Evolutionary conservation across 768 basidiomycete species (phyloP).

Genomic region (Suillus americanus): DNA sequence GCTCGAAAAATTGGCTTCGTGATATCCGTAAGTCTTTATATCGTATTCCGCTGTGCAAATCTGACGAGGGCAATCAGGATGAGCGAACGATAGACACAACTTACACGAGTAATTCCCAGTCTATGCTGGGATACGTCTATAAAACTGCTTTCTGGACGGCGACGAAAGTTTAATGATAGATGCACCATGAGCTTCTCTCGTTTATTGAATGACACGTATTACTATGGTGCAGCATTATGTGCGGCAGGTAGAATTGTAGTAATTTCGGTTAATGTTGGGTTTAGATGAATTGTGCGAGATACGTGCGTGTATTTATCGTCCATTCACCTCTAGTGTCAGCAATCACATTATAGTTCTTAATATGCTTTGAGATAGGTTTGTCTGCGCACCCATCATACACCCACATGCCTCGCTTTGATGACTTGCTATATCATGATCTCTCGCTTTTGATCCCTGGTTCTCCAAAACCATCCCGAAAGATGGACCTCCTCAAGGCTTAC

Average conservation of each 20-base stretch:
- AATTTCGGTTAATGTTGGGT: neutral
- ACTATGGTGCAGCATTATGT: neutral
- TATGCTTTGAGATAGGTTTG: neutral
- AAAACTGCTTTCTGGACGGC: constrained; percentile 85
- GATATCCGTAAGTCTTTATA: constrained; percentile 57
- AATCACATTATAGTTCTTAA: neutral
- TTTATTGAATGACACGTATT: neutral
- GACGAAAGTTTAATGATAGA: constrained; percentile 33
- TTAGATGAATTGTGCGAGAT: neutral
- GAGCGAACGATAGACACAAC: constrained; percentile 79
- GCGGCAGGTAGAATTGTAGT: neutral
- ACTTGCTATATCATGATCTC: constrained; percentile 36
- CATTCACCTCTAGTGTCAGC: neutral
- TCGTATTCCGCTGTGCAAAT: neutral
- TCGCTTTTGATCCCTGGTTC: constrained; percentile 44
- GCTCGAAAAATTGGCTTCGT: constrained; percentile 78
- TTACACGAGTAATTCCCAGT: constrained; percentile 80
- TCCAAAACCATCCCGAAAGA: constrained; percentile 51
- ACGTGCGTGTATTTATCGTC: neutral
- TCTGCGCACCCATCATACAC: no score
- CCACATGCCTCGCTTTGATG: neutral
- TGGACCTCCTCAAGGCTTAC: constrained; percentile 67
- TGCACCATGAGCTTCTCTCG: neutral
- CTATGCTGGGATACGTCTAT: constrained; percentile 86
- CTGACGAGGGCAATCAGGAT: constrained; percentile 46